A percentile compares a stretch with the other conserved stretches of the same genome.
These are phyloP conservation scores for Arabidopsis arenosa DNA, from an alignment of 345 rosid genomes.

Conservation along the genomic window DNA sequence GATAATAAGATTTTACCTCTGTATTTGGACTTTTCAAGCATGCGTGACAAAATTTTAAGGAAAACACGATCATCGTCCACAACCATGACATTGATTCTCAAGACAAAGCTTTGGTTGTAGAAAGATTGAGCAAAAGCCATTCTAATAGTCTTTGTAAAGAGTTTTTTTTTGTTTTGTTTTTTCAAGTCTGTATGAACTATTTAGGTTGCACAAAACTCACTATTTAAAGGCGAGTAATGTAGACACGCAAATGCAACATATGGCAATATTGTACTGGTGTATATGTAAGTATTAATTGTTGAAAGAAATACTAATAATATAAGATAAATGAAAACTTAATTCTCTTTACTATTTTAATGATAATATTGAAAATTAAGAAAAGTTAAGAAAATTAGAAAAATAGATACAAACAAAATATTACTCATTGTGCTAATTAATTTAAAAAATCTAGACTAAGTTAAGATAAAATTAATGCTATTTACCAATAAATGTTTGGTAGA, in stretches of 20 bases:
- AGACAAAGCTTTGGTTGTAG: slow-evolving; percentile 32
- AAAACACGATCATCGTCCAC: slow-evolving; percentile 70
- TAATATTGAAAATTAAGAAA: slow-evolving; percentile 20
- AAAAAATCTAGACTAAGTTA: slow-evolving; percentile 37
- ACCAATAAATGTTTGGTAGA: slow-evolving; percentile 10
- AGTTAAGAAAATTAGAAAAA: slow-evolving; percentile 23
- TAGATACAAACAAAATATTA: slow-evolving; percentile 21
- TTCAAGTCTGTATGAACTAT: not conserved
- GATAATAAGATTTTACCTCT: slow-evolving; percentile 50
- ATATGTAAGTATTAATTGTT: slow-evolving; percentile 19
- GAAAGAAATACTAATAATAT: slow-evolving; percentile 37
- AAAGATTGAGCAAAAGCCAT: slow-evolving; percentile 40
- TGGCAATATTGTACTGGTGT: slow-evolving; percentile 36
- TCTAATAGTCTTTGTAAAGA: slow-evolving; percentile 20
- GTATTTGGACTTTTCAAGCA: slow-evolving; percentile 50
- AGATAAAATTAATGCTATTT: slow-evolving; percentile 26
- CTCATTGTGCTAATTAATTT: slow-evolving; percentile 31
- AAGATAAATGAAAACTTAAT: slow-evolving; percentile 8
- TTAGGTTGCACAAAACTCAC: slow-evolving; percentile 21
- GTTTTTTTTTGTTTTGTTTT: not conserved
- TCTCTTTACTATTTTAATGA: slow-evolving; percentile 23
- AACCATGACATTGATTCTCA: slow-evolving; percentile 51
- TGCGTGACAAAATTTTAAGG: slow-evolving; percentile 55
- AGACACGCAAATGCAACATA: slow-evolving; percentile 30
- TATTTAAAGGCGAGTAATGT: slow-evolving; percentile 36